phyloP scores from a whole-genome alignment of 805 yeast species.

The Candida pseudofarinosa region DNA sequence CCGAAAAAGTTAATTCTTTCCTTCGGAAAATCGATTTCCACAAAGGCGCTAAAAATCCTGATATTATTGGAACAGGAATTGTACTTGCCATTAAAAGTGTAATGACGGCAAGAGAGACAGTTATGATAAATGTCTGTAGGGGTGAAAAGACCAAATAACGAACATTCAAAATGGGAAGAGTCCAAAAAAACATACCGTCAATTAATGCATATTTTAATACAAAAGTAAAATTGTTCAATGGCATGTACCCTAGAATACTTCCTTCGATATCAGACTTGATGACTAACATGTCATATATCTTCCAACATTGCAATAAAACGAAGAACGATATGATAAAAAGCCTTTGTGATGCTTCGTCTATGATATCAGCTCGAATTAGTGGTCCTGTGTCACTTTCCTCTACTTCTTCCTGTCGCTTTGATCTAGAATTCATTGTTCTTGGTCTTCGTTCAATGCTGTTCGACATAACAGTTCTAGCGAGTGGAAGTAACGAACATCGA shows the following conservation, averaged over 20 bases:
- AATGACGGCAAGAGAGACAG: constrained; percentile 41
- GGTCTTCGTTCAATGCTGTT: background rate
- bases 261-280: constrained; percentile 44
- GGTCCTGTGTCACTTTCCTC: constrained; percentile 6
- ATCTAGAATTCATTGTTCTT: constrained; percentile 2
- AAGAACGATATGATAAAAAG: constrained; percentile 62
- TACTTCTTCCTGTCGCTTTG: background rate
- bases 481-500: background rate
- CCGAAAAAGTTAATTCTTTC: constrained; percentile 49
- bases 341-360: constrained; percentile 79
- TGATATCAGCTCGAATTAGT: constrained; percentile 57
- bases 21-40: constrained; percentile 42
- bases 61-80: constrained; percentile 44
- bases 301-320: constrained; percentile 78
- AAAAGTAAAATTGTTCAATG: constrained; percentile 51
- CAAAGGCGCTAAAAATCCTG: constrained; percentile 31
- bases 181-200: constrained; percentile 68
- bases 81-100: constrained; percentile 56
- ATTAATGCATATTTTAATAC: constrained; percentile 65
- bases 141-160: constrained; percentile 69
- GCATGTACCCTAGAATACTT: constrained; percentile 30
- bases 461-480: background rate
- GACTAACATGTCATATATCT: constrained; percentile 64
- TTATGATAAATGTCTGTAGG: constrained; percentile 47
- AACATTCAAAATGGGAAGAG: constrained; percentile 69